These are phyloP conservation scores for Balakata baccata DNA, from an alignment of 345 rosid species.

Conservation along the genomic window DNA sequence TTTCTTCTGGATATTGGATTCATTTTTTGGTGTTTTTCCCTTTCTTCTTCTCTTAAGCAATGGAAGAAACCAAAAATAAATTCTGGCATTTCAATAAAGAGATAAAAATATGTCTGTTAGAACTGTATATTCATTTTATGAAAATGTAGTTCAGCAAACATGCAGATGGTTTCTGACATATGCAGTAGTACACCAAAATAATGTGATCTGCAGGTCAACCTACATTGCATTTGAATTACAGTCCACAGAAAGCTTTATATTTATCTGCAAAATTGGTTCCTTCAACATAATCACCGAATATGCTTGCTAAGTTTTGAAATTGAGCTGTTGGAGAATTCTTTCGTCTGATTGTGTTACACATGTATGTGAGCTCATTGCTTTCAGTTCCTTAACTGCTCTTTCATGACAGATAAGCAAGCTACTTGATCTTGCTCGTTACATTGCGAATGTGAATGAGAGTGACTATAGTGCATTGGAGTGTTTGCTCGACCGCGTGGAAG, in stretches of 20 bases:
- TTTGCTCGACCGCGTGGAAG: slow-evolving; percentile 76
- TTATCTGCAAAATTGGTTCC: neutral
- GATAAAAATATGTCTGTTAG: no score
- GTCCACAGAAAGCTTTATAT: neutral
- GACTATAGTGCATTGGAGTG: slow-evolving; percentile 66
- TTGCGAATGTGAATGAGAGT: slow-evolving; percentile 62
- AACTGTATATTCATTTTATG: no score
- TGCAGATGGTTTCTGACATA: neutral
- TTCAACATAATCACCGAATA: neutral
- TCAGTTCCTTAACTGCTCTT: slow-evolving; percentile 14
- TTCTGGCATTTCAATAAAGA: no score
- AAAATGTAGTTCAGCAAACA: neutral
- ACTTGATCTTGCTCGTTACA: slow-evolving; percentile 66
- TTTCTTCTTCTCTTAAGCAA: no score
- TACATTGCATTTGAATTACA: neutral
- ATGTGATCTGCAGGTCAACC: neutral
- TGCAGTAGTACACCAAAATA: neutral
- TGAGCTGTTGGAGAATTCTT: neutral
- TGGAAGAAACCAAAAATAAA: no score
- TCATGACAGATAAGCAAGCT: slow-evolving; percentile 70
- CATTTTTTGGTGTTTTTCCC: no score
- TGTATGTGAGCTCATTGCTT: slow-evolving; percentile 4
- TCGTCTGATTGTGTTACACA: slow-evolving; percentile 10
- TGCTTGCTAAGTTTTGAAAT: slow-evolving; percentile 1
- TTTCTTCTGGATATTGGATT: no score